These are phyloP conservation scores for Capsicum chinense DNA, from an alignment of 257 asterid genomes.

Conservation along the genomic window DNA sequence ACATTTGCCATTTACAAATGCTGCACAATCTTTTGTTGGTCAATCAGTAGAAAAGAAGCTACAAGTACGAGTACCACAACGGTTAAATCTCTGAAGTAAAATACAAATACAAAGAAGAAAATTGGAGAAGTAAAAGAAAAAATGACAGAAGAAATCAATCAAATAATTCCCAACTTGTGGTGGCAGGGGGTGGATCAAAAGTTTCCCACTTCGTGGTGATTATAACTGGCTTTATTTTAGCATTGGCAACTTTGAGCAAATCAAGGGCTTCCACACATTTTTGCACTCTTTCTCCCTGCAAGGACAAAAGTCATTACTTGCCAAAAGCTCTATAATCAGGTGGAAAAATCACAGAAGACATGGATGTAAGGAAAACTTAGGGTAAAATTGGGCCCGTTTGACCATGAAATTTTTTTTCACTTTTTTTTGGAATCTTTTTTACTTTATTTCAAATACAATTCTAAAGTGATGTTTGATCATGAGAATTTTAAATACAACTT, in stretches of 20 bases:
- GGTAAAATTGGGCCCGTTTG: background rate
- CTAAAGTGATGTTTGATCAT: too few species aligned
- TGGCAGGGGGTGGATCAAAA: conserved; percentile 44
- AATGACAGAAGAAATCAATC: conserved; percentile 39
- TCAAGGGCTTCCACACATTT: conserved; percentile 70
- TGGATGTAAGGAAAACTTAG: background rate
- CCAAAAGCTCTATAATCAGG: background rate
- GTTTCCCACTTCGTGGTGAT: conserved; percentile 52
- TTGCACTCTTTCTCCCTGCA: conserved; percentile 64
- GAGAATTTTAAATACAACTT: too few species aligned
- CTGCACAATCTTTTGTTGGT: background rate
- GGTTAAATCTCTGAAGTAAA: background rate
- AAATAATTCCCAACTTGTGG: conserved; percentile 59
- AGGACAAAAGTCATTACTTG: background rate
- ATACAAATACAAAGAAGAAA: background rate
- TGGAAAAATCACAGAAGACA: background rate
- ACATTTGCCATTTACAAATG: background rate
- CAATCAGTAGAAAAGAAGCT: background rate
- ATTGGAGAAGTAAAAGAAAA: background rate
- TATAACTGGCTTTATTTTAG: conserved; percentile 43
- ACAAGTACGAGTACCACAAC: background rate
- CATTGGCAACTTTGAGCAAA: conserved; percentile 55
- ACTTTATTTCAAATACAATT: too few species aligned
- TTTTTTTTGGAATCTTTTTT: too few species aligned
- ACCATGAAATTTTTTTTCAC: too few species aligned